phyloP scores from a whole-genome alignment of 768 basidiomycete species.

The Lentinula sp. region DNA sequence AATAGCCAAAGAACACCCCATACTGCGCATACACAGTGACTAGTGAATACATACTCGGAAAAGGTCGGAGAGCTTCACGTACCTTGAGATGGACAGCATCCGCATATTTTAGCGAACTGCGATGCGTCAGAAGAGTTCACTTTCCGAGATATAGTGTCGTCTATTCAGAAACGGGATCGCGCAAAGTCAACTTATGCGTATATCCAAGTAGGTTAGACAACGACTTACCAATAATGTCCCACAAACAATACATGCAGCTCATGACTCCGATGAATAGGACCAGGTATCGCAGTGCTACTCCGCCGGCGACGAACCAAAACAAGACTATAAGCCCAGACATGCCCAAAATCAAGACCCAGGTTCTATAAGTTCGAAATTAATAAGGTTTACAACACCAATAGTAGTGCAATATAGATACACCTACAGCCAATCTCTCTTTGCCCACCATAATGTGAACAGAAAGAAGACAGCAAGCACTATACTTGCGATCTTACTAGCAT shows the following conservation, averaged over 20 bases:
- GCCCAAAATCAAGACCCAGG: slow-evolving; percentile 72
- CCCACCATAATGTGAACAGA: slow-evolving; percentile 87
- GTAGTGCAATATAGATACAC: slow-evolving; percentile 16
- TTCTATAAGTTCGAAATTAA: slow-evolving; percentile 31
- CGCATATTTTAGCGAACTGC: slow-evolving; percentile 78
- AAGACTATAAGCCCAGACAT: slow-evolving; percentile 76
- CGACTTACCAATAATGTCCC: slow-evolving; percentile 74
- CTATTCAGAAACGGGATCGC: slow-evolving; percentile 25
- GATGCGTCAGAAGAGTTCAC: slow-evolving; percentile 86
- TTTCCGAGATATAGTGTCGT: slow-evolving; percentile 80
- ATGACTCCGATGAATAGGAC: slow-evolving; percentile 84
- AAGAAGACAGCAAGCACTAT: slow-evolving; percentile 82
- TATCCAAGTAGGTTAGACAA: neutral
- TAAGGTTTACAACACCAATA: neutral
- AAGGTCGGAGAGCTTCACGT: slow-evolving; percentile 1
- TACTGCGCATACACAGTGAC: slow-evolving; percentile 34
- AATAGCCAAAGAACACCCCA: slow-evolving; percentile 91
- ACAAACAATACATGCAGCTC: slow-evolving; percentile 83
- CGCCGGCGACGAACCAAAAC: slow-evolving; percentile 79
- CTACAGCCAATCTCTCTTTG: slow-evolving; percentile 66
- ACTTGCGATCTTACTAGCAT: slow-evolving; percentile 81
- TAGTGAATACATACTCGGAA: neutral
- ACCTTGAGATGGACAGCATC: slow-evolving; percentile 83
- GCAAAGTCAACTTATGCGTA: neutral
- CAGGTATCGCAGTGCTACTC: slow-evolving; percentile 71